Percentiles rank a stretch among this genome's conserved stretches.
Conservation (phyloP, 1,284 basidiomycete species). For the Stereum hirsutum region DNA sequence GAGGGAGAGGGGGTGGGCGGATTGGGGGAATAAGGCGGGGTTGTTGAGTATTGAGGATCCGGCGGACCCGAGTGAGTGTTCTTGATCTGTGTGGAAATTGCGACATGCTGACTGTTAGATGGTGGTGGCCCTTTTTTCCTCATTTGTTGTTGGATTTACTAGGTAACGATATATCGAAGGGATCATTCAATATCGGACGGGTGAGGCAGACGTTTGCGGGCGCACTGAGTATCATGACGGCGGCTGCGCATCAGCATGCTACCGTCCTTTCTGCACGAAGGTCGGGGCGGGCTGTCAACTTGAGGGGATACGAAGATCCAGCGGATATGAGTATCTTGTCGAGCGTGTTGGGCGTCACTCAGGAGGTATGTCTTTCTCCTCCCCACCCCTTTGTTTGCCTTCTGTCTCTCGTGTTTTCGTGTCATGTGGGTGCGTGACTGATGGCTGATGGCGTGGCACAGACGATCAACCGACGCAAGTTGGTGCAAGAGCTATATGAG, state of each 20-base stretch:
- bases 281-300: slow-evolving; percentile 32
- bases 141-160: slow-evolving; percentile 4
- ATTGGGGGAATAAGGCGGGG: slow-evolving; percentile 46
- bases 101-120: neutral
- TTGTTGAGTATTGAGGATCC: slow-evolving; percentile 92
- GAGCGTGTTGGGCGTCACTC: slow-evolving; percentile 74
- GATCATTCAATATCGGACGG: slow-evolving; percentile 78
- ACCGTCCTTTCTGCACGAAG: slow-evolving; percentile 47
- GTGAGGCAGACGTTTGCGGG: slow-evolving; percentile 82
- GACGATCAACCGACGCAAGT: slow-evolving; percentile 63
- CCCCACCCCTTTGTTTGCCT: slow-evolving; percentile 2
- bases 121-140: slow-evolving; percentile 1
- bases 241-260: slow-evolving; percentile 52
- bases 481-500: slow-evolving; percentile 67
- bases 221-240: slow-evolving; percentile 77
- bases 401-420: too few species aligned
- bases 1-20: slow-evolving; percentile 69
- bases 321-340: slow-evolving; percentile 76
- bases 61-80: slow-evolving; percentile 72
- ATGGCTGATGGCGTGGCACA: too few species aligned
- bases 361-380: slow-evolving; percentile 50
- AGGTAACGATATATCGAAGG: slow-evolving; percentile 92
- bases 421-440: too few species aligned
- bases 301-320: slow-evolving; percentile 37
- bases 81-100: neutral